phyloP scores from a whole-genome alignment of 257 asterid species.

The Anisodus acutangulus region DNA sequence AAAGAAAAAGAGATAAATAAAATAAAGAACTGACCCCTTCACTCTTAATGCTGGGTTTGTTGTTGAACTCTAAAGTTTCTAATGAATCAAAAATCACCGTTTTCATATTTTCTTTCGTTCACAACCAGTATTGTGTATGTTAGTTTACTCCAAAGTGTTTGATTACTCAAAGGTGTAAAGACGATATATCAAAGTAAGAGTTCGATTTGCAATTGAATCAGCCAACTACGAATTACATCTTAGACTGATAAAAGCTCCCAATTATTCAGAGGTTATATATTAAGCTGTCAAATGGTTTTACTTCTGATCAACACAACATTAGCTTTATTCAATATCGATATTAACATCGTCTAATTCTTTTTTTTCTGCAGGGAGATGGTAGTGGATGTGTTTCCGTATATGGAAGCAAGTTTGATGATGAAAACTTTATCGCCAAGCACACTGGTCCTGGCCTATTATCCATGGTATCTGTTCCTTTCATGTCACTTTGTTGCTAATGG shows the following conservation, averaged over 20 bases:
- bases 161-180: slow-evolving; percentile 2
- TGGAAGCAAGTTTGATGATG: slow-evolving; percentile 96
- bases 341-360: slow-evolving; percentile 7
- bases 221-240: neutral
- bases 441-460: slow-evolving; percentile 97
- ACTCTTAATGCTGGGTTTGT: neutral
- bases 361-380: slow-evolving; percentile 84
- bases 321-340: neutral
- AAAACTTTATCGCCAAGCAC: slow-evolving; percentile 92
- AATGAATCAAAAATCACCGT: neutral
- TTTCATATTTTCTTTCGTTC: neutral
- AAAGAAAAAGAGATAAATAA: neutral
- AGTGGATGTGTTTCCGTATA: slow-evolving; percentile 87
- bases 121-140: neutral
- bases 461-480: slow-evolving; percentile 58
- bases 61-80: neutral
- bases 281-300: neutral
- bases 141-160: neutral
- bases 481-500: neutral
- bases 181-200: neutral
- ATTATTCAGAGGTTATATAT: slow-evolving; percentile 1
- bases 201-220: neutral
- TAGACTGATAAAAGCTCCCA: neutral
- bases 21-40: slow-evolving; percentile 6
- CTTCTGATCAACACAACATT: slow-evolving; percentile 2